Conservation (phyloP, 2,329 filamentous ascomycete species). For the Fusarium sp. region DNA sequence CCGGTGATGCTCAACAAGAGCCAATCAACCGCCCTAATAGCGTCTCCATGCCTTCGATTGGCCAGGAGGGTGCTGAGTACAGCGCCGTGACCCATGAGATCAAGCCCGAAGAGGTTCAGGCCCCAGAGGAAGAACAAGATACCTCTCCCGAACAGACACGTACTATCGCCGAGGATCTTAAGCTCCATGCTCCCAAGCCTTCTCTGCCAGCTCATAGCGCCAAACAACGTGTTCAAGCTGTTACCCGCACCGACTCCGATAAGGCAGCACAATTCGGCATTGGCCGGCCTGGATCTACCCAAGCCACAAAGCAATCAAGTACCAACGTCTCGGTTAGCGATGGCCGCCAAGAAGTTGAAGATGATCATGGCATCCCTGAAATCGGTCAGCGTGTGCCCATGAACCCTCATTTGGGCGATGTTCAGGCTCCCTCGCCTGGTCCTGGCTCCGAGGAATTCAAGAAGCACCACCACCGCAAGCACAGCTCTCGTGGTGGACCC, state of each 20-base stretch:
- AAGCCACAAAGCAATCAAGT: slow-evolving; percentile 72
- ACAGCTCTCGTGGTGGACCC: slow-evolving; percentile 76
- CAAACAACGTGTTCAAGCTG: slow-evolving; percentile 82
- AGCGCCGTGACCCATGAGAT: slow-evolving; percentile 66
- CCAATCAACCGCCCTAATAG: slow-evolving; percentile 74
- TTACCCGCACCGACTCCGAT: slow-evolving; percentile 92
- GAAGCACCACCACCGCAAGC: slow-evolving; percentile 74
- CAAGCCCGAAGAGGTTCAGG: slow-evolving; percentile 52
- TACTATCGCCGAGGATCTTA: slow-evolving; percentile 81
- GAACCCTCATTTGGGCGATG: slow-evolving; percentile 91
- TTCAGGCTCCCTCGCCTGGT: slow-evolving; percentile 90
- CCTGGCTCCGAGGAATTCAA: slow-evolving; percentile 60
- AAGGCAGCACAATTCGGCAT: slow-evolving; percentile 87
- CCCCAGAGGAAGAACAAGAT: slow-evolving; percentile 52
- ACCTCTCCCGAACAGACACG: slow-evolving; percentile 77
- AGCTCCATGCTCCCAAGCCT: slow-evolving; percentile 89
- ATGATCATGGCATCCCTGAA: slow-evolving; percentile 90
- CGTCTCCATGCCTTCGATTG: slow-evolving; percentile 84
- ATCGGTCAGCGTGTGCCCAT: slow-evolving; percentile 94
- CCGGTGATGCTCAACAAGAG: slow-evolving; percentile 53
- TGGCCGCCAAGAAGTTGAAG: slow-evolving; percentile 65
- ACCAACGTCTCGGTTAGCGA: slow-evolving; percentile 66
- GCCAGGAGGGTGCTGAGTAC: slow-evolving; percentile 92
- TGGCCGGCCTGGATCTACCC: slow-evolving; percentile 68
- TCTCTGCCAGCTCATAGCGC: slow-evolving; percentile 84